Conservation (phyloP, 2,329 filamentous ascomycete genomes). For the Colletotrichum sp. region DNA sequence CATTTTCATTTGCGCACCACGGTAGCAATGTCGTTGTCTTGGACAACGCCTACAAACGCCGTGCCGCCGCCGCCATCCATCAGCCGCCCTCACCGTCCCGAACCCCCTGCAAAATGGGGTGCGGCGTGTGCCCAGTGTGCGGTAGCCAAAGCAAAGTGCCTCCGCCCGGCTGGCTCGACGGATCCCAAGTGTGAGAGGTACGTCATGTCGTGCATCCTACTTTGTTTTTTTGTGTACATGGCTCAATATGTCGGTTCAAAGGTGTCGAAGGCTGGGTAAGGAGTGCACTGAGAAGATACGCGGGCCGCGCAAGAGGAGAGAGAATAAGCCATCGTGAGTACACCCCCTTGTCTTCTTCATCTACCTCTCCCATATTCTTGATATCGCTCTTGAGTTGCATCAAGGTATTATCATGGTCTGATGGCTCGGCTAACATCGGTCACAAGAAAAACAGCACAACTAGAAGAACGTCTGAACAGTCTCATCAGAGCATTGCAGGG, state of each 20-base stretch:
- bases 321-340: slow-evolving; percentile 55
- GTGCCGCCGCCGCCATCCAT: not conserved
- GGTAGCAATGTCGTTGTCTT: not conserved
- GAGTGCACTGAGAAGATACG: slow-evolving; percentile 52
- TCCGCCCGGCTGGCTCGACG: slow-evolving; percentile 40
- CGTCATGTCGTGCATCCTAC: not conserved
- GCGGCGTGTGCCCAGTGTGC: slow-evolving; percentile 54
- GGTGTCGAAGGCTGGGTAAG: slow-evolving; percentile 54
- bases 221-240: not conserved
- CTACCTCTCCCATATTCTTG: accelerated
- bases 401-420: no score
- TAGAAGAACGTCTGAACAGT: slow-evolving; percentile 55
- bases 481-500: slow-evolving; percentile 52
- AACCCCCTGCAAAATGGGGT: slow-evolving; percentile 43
- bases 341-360: not conserved
- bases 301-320: slow-evolving; percentile 55
- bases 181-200: slow-evolving; percentile 49
- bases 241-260: slow-evolving; percentile 24
- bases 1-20: not conserved
- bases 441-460: slow-evolving; percentile 48
- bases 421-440: slow-evolving; percentile 29
- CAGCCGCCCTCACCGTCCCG: not conserved
- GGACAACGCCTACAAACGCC: not conserved
- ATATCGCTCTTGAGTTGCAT: not conserved
- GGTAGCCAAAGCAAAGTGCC: slow-evolving; percentile 54